Evolutionary conservation across 1,139 yeast species (phyloP).

Genomic region (Sporopachydermia cereana): DNA sequence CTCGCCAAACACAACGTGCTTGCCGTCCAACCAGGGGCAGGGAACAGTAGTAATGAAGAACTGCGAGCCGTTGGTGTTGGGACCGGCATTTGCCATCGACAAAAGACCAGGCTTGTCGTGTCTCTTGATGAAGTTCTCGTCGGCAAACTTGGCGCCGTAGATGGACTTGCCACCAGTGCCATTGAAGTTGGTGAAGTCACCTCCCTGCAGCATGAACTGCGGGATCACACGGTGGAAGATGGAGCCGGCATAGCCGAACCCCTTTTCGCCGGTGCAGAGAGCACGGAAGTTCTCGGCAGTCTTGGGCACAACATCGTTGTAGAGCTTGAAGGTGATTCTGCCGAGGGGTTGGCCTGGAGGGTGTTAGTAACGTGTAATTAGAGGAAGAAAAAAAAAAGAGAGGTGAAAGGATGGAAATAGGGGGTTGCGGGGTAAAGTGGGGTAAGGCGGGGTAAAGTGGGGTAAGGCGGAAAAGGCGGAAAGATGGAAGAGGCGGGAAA

Average conservation of each 20-base stretch:
- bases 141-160: conserved; percentile 92
- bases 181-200: conserved; percentile 74
- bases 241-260: conserved; percentile 86
- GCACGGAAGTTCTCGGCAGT: conserved; percentile 98
- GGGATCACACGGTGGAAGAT: conserved; percentile 98
- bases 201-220: conserved; percentile 98
- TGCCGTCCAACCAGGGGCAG: conserved; percentile 96
- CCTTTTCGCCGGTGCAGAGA: conserved; percentile 93
- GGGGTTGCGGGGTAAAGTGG: no score
- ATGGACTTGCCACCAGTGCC: conserved; percentile 99
- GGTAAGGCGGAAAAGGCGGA: no score
- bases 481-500: no score
- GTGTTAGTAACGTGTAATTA: conserved; percentile 6
- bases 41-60: conserved; percentile 96
- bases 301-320: conserved; percentile 93
- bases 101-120: conserved; percentile 92
- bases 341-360: conserved; percentile 41
- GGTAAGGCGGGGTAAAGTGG: no score
- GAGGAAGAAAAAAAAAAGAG: background rate
- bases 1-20: conserved; percentile 98
- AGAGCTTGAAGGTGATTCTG: conserved; percentile 71
- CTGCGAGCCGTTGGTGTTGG: conserved; percentile 99
- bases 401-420: no score
- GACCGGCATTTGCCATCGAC: conserved; percentile 99
- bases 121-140: conserved; percentile 80